phyloP scores from a whole-genome alignment of 1,284 basidiomycete genomes.

The Trametes hirsuta region DNA sequence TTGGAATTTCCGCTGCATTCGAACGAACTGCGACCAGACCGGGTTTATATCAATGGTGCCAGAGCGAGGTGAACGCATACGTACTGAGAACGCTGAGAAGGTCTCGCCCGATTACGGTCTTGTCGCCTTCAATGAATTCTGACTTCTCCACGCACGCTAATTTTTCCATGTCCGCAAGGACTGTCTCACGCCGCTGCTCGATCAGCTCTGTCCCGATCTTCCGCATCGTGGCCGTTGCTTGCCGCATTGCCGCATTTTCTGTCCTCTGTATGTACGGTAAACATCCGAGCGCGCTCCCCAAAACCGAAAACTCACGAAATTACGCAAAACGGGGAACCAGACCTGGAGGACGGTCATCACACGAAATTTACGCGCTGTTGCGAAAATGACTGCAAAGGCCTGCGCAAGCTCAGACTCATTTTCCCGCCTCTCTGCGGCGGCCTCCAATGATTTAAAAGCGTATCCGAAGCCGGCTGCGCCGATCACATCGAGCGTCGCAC shows the following conservation, averaged over 20 bases:
- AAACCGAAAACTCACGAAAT: constrained; percentile 49
- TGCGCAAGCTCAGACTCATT: constrained; percentile 55
- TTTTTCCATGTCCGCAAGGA: constrained; percentile 30
- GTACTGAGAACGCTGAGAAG: constrained; percentile 58
- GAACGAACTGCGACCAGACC: constrained; percentile 63
- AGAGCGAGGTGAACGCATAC: constrained; percentile 23
- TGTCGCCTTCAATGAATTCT: constrained; percentile 17
- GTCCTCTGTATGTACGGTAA: constrained; percentile 32
- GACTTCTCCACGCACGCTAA: background rate
- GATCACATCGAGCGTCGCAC: constrained; percentile 73
- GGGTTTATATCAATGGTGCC: background rate
- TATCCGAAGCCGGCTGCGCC: constrained; percentile 73
- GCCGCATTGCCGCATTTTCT: constrained; percentile 45
- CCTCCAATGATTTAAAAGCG: constrained; percentile 53
- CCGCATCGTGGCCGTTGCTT: constrained; percentile 52
- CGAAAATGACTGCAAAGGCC: constrained; percentile 59
- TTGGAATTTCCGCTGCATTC: constrained; percentile 51
- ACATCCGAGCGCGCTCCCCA: background rate
- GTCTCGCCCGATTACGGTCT: constrained; percentile 38
- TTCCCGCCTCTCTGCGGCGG: constrained; percentile 32
- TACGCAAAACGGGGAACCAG: constrained; percentile 59
- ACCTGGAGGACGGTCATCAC: constrained; percentile 59
- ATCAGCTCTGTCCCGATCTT: constrained; percentile 62
- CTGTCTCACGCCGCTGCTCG: constrained; percentile 43
- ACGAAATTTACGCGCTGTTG: constrained; percentile 52